These are phyloP conservation scores for Colletotrichum sp. DNA, from an alignment of 2,329 filamentous ascomycete species.

Conservation along the genomic window DNA sequence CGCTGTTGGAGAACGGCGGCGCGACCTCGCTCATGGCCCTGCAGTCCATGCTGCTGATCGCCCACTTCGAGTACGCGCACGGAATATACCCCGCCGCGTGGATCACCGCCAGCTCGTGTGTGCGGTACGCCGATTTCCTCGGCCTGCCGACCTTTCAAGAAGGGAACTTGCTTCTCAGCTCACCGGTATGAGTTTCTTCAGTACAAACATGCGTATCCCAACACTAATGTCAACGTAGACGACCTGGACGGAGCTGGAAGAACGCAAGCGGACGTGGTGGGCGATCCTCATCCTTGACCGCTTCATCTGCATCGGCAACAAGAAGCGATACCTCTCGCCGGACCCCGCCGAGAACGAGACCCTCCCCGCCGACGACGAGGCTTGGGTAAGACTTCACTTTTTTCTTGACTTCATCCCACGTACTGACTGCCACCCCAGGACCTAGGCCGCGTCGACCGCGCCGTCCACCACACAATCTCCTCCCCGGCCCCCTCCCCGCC, in stretches of 20 bases:
- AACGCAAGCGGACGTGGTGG: constrained; percentile 53
- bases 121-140: constrained; percentile 50
- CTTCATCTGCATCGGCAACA: constrained; percentile 13
- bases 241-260: constrained; percentile 53
- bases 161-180: constrained; percentile 40
- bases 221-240: constrained; percentile 25
- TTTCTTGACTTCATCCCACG: accelerated
- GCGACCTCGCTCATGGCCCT: constrained; percentile 46
- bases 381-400: constrained; percentile 36
- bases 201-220: background rate
- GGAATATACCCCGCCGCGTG: constrained; percentile 55
- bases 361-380: constrained; percentile 41
- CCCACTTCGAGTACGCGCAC: constrained; percentile 53
- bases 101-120: constrained; percentile 49
- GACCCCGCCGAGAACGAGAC: constrained; percentile 26
- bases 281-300: constrained; percentile 49
- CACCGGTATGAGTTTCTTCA: constrained; percentile 29
- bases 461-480: constrained; percentile 33
- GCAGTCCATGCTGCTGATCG: constrained; percentile 49
- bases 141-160: constrained; percentile 41
- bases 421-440: constrained; percentile 31
- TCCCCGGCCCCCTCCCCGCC: constrained; percentile 47
- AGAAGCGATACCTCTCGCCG: constrained; percentile 24
- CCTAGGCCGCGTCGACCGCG: constrained; percentile 35
- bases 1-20: constrained; percentile 45